Evolutionary conservation across 2,329 filamentous ascomycete genomes (phyloP).

Genomic region (Apiospora malaysiana): DNA sequence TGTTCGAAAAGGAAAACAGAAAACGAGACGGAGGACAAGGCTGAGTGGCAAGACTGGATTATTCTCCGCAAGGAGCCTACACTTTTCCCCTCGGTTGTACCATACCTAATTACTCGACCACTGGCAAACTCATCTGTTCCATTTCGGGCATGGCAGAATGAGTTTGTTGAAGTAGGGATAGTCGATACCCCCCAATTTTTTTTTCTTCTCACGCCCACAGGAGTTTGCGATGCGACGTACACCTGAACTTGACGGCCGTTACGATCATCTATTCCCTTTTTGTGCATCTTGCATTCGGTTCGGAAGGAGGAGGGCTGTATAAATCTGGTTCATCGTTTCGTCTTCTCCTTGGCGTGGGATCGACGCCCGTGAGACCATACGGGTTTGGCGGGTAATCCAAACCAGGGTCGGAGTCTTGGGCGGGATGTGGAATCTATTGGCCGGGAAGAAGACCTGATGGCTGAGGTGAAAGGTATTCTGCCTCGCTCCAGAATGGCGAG

Average conservation of each 20-base stretch:
- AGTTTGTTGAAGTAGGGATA: neutral
- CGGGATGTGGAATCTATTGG: neutral
- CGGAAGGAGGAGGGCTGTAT: constrained; percentile 10
- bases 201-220: neutral
- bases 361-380: neutral
- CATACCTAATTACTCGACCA: constrained; percentile 5
- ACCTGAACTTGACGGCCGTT: constrained; percentile 9
- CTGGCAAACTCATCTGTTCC: neutral
- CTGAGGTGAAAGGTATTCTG: neutral
- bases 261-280: constrained; percentile 15
- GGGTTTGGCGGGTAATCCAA: neutral
- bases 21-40: constrained; percentile 14
- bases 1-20: neutral
- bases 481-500: neutral
- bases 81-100: constrained; percentile 18
- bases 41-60: constrained; percentile 6
- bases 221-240: constrained; percentile 16
- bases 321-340: constrained; percentile 11
- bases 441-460: neutral
- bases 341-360: neutral
- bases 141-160: neutral
- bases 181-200: constrained; percentile 13
- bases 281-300: constrained; percentile 17
- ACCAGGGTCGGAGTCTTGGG: neutral
- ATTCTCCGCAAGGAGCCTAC: constrained; percentile 16